Percentiles rank a stretch among this genome's conserved stretches.
phyloP scores from a whole-genome alignment of 176 grass and related monocot species.

The Leersia perrieri region DNA sequence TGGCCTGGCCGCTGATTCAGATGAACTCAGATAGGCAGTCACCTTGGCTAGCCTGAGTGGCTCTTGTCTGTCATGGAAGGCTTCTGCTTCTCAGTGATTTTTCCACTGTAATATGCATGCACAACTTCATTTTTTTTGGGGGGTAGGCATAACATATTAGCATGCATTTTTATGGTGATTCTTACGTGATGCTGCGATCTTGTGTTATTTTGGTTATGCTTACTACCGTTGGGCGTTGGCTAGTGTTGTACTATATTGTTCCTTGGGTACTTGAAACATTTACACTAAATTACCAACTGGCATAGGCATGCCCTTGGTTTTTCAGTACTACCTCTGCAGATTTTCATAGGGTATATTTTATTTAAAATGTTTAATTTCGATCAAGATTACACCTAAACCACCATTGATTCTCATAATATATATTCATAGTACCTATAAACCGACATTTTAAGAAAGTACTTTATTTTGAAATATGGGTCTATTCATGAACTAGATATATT shows the following conservation, averaged over 20 bases:
- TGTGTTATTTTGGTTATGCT: not conserved
- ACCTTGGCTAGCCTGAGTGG: slow-evolving; percentile 62
- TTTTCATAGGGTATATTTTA: too few species aligned
- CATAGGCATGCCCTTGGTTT: too few species aligned
- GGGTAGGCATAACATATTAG: not conserved
- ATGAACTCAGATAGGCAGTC: slow-evolving; percentile 47
- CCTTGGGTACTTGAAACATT: not conserved
- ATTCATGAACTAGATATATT: too few species aligned
- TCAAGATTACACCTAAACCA: too few species aligned
- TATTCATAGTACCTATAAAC: too few species aligned
- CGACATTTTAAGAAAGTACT: too few species aligned
- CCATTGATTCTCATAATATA: too few species aligned
- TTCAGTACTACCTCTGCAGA: too few species aligned
- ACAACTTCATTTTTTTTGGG: not conserved
- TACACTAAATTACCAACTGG: too few species aligned
- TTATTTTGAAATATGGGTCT: too few species aligned
- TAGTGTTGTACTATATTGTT: not conserved
- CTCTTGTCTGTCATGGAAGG: slow-evolving; percentile 52
- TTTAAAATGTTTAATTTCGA: too few species aligned
- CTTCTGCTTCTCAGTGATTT: slow-evolving; percentile 38
- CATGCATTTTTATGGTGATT: not conserved
- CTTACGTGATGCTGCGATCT: not conserved
- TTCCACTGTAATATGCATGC: not conserved
- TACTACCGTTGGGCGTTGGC: not conserved
- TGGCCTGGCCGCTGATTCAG: not conserved